Evolutionary conservation across 164 flowering plant species (phyloP).

Genomic region (Berberis vulgaris): DNA sequence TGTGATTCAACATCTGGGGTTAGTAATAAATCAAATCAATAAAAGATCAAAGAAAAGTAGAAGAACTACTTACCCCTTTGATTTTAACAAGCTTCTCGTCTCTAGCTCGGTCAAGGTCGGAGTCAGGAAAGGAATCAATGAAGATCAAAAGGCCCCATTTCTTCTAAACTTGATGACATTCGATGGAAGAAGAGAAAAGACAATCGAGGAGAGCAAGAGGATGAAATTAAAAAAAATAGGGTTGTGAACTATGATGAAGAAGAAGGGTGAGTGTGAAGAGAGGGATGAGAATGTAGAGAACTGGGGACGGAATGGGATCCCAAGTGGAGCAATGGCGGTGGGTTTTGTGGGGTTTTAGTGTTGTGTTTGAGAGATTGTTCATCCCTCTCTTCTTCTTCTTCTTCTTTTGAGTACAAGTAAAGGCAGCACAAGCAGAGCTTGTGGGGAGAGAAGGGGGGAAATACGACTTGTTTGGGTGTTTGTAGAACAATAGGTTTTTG

Average conservation of each 20-base stretch:
- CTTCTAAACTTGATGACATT: constrained; percentile 22
- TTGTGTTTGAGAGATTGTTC: too few relatives aligned
- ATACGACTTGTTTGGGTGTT: too few relatives aligned
- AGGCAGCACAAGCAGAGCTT: too few relatives aligned
- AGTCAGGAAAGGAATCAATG: constrained; percentile 28
- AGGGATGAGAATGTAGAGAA: constrained; percentile 23
- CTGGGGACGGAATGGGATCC: constrained; percentile 29
- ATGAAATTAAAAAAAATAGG: constrained; percentile 32
- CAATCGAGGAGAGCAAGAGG: neutral
- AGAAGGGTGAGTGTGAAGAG: constrained; percentile 36
- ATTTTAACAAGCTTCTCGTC: constrained; percentile 62
- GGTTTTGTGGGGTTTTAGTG: neutral
- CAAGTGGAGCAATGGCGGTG: constrained; percentile 16
- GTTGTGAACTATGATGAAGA: constrained; percentile 47
- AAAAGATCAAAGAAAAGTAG: too few relatives aligned
- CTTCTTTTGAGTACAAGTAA: too few relatives aligned
- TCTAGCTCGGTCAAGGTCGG: constrained; percentile 41
- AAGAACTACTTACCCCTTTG: constrained; percentile 32
- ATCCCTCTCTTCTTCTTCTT: too few relatives aligned
- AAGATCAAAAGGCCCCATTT: constrained; percentile 8
- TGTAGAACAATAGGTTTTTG: too few relatives aligned
- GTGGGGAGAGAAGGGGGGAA: too few relatives aligned
- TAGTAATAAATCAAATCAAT: too few relatives aligned
- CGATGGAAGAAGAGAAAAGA: constrained; percentile 32
- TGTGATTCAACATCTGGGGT: too few relatives aligned